Evolutionary conservation across 1,284 basidiomycete genomes (phyloP), one percentile per base, ranked within the genome.

Genomic region (Gastroboletus turbinatus): DNA sequence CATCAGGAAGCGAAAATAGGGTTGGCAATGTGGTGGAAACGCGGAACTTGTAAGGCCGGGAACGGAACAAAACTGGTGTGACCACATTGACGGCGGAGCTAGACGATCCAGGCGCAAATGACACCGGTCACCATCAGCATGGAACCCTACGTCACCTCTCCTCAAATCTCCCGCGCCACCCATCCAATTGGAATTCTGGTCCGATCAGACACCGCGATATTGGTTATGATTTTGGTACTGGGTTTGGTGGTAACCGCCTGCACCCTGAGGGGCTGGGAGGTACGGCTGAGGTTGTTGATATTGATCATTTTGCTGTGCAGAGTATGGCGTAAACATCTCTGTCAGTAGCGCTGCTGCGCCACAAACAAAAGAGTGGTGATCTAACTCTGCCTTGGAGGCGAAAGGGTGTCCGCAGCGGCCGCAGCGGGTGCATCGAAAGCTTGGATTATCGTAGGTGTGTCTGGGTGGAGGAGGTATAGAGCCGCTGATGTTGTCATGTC

Each of bases 261-360:
- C 23, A n/a, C 19, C 39, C 4, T 9, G 52, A 14, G 48, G 42
- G 11, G 46, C 10, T 19, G 10, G 40, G 16, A 23, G 29, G 29
- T 32, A 35, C 8, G 21, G 17, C 33, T 49, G 53, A 21, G 30
- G 14, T 16, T 14, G 54, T 21, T 30, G 46, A 33, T 42, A 14
- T 17, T 25, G 35, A 25, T 25, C 16, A n/a, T 21, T 49, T n/a
- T 32, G 42, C 30, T 44, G 43, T 23, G 13, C 39, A 46, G 55
- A 10, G 19, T 53, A 62, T 4, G 61, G 62, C 13, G 44, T 51
- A 10, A 62, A 49, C 51, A 59, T 59, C 23, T 38, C 52, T 1
- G 45, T 55, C 35, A 64, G 10, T 4, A 64, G 42, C 14, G 45
- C 43, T 14, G 39, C 45, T 8, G 53, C 52, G 5, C 60, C 52